phyloP scores from a whole-genome alignment of 2,329 filamentous ascomycete species.

The Alternaria dauci region DNA sequence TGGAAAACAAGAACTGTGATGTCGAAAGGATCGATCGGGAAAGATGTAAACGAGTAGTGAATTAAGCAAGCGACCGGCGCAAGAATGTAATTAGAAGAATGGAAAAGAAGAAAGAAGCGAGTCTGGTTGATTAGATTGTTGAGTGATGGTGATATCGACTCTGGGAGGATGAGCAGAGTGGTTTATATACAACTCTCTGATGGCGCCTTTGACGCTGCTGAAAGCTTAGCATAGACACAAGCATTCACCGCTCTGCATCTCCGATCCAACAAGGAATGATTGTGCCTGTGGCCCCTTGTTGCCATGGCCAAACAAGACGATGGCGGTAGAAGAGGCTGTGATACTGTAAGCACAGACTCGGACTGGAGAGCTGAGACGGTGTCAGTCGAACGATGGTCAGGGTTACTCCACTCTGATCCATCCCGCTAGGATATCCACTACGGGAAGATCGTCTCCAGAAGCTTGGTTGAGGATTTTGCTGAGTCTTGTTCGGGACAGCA shows the following conservation, averaged over 20 bases:
- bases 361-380: conserved; percentile 36
- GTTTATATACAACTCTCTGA: conserved; percentile 40
- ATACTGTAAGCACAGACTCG: conserved; percentile 31
- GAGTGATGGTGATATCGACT: conserved; percentile 36
- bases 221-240: conserved; percentile 46
- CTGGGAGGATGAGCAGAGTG: conserved; percentile 16
- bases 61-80: conserved; percentile 50
- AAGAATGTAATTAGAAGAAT: conserved; percentile 42
- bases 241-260: conserved; percentile 30
- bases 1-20: not conserved
- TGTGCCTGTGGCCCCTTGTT: conserved; percentile 10
- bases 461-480: conserved; percentile 10
- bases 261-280: conserved; percentile 14
- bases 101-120: conserved; percentile 40
- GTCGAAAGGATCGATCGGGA: conserved; percentile 1
- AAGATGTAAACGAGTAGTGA: conserved; percentile 14
- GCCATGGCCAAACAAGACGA: conserved; percentile 26
- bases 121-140: conserved; percentile 20
- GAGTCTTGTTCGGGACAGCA: conserved; percentile 27
- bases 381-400: conserved; percentile 36
- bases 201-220: not conserved
- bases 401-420: conserved; percentile 15
- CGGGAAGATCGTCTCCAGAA: conserved; percentile 36
- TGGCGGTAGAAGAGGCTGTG: conserved; percentile 22
- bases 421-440: conserved; percentile 19